Conservation (phyloP, 2,329 filamentous ascomycete species). For the Fusarium sp. region DNA sequence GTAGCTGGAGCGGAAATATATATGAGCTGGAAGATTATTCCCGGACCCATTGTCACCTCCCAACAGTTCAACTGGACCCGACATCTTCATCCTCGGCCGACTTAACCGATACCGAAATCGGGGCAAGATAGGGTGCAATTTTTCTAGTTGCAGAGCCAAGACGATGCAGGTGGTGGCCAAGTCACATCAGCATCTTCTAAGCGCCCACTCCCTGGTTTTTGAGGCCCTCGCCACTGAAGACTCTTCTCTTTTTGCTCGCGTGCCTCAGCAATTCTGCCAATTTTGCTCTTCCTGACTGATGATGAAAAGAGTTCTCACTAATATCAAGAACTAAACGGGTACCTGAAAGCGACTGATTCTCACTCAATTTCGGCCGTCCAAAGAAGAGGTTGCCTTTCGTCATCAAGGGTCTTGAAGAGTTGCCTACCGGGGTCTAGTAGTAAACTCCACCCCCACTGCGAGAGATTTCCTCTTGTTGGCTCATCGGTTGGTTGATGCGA, state of each 20-base stretch:
- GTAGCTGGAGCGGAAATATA: neutral
- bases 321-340: neutral
- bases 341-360: neutral
- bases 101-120: constrained; percentile 34
- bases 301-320: constrained; percentile 6
- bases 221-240: constrained; percentile 37
- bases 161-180: constrained; percentile 30
- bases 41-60: constrained; percentile 7
- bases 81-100: constrained; percentile 12
- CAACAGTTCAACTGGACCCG: neutral
- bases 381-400: constrained; percentile 11
- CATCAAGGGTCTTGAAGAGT: constrained; percentile 17
- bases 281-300: constrained; percentile 10
- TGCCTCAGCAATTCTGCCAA: constrained; percentile 15
- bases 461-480: constrained; percentile 21
- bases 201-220: constrained; percentile 24
- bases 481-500: constrained; percentile 11
- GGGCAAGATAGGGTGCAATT: constrained; percentile 1
- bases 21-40: rapidly evolving
- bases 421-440: constrained; percentile 8
- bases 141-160: constrained; percentile 38
- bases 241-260: constrained; percentile 4
- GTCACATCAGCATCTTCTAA: constrained; percentile 22
- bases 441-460: constrained; percentile 29
- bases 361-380: neutral